These are phyloP conservation scores for Neurospora africana DNA, from an alignment of 495 filamentous ascomycete genomes.

Conservation along the genomic window DNA sequence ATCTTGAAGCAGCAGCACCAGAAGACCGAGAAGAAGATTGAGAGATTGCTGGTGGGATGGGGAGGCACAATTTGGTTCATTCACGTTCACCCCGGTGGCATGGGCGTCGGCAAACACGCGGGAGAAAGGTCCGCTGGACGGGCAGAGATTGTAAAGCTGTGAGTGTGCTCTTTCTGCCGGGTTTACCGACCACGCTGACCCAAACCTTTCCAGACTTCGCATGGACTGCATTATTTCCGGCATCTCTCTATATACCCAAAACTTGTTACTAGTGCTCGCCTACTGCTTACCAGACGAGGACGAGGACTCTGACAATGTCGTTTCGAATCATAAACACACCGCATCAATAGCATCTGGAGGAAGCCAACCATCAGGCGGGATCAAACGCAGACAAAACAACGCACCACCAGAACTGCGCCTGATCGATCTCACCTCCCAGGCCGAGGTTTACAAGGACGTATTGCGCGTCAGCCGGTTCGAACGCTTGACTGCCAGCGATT, in stretches of 20 bases:
- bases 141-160: conserved; percentile 88
- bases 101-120: conserved; percentile 54
- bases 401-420: conserved; percentile 80
- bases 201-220: conserved; percentile 54
- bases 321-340: conserved; percentile 24
- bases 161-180: conserved; percentile 24
- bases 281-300: conserved; percentile 66
- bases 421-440: conserved; percentile 72
- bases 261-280: conserved; percentile 78
- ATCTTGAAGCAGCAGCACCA: conserved; percentile 36
- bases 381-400: conserved; percentile 59
- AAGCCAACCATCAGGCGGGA: conserved; percentile 46
- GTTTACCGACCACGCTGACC: not conserved
- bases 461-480: conserved; percentile 77
- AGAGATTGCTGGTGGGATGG: conserved; percentile 89
- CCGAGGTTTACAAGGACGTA: conserved; percentile 66
- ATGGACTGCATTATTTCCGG: conserved; percentile 97
- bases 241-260: conserved; percentile 92
- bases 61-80: conserved; percentile 92
- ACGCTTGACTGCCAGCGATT: conserved; percentile 77
- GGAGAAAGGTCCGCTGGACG: conserved; percentile 64
- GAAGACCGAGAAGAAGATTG: conserved; percentile 38
- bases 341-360: conserved; percentile 32
- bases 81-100: conserved; percentile 71
- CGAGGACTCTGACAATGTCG: conserved; percentile 29